Evolutionary conservation across 2,329 filamentous ascomycete genomes (phyloP).

Genomic region (Sarocladiaceae sp.): DNA sequence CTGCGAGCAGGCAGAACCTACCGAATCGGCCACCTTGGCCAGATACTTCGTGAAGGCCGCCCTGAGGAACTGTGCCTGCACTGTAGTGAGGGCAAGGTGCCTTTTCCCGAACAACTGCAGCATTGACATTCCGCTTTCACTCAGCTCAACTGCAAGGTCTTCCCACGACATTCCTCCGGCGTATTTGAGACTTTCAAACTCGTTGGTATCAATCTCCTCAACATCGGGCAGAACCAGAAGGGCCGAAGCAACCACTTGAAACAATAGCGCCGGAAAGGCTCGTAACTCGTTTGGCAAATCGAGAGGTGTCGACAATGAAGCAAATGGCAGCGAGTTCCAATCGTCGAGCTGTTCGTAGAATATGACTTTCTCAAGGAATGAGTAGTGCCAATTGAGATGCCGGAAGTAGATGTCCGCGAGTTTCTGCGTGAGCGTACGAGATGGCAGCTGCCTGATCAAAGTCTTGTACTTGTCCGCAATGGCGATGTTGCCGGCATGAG

Average conservation of each 20-base stretch:
- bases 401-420: constrained; percentile 51
- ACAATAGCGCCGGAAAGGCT: constrained; percentile 56
- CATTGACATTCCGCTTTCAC: constrained; percentile 51
- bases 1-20: constrained; percentile 28
- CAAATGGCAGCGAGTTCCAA: constrained; percentile 53
- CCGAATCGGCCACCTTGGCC: constrained; percentile 54
- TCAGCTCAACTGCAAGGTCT: constrained; percentile 57
- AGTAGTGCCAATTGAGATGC: constrained; percentile 59
- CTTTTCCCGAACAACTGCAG: constrained; percentile 52
- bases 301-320: constrained; percentile 43
- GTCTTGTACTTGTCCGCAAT: constrained; percentile 54
- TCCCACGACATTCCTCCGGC: constrained; percentile 56
- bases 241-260: constrained; percentile 53
- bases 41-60: constrained; percentile 55
- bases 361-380: constrained; percentile 47
- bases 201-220: not conserved
- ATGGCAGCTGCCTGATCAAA: constrained; percentile 53
- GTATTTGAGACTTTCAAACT: constrained; percentile 54
- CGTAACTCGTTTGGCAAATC: constrained; percentile 47
- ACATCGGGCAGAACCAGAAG: constrained; percentile 46
- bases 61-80: constrained; percentile 54
- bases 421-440: constrained; percentile 48
- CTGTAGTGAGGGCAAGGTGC: constrained; percentile 50
- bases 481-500: constrained; percentile 27
- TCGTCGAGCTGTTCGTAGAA: constrained; percentile 47